Evolutionary conservation across 768 basidiomycete species (phyloP).

Genomic region (Hirschioporus abietinus): DNA sequence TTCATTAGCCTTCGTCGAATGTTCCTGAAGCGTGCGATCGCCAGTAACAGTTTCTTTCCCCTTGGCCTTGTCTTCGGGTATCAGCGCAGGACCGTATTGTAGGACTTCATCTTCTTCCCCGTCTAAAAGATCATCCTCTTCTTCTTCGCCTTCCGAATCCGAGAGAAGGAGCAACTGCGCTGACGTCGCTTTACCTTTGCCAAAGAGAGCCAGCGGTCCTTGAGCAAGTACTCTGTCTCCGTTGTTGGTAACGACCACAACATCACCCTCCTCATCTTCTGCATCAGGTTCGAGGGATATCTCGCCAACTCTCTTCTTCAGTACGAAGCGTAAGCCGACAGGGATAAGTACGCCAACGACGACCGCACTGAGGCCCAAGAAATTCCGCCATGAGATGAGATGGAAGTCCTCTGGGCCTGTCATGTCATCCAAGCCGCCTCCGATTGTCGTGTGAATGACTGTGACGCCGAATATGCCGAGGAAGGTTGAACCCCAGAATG

Average conservation of each 20-base stretch:
- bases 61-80: slow-evolving; percentile 37
- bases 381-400: slow-evolving; percentile 88
- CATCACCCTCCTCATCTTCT: slow-evolving; percentile 31
- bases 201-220: slow-evolving; percentile 7
- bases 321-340: slow-evolving; percentile 82
- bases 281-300: slow-evolving; percentile 32
- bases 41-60: neutral
- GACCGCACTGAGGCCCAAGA: slow-evolving; percentile 77
- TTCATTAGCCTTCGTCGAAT: neutral
- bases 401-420: slow-evolving; percentile 91
- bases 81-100: slow-evolving; percentile 45
- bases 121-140: slow-evolving; percentile 20
- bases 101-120: slow-evolving; percentile 39
- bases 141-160: slow-evolving; percentile 26
- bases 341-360: slow-evolving; percentile 92
- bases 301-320: slow-evolving; percentile 44
- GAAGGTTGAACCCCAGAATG: slow-evolving; percentile 89
- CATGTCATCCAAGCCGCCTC: slow-evolving; percentile 91
- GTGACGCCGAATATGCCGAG: slow-evolving; percentile 87
- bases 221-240: neutral
- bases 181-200: slow-evolving; percentile 1
- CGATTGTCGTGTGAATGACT: slow-evolving; percentile 94
- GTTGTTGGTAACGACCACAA: slow-evolving; percentile 15
- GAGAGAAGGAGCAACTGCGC: slow-evolving; percentile 14
- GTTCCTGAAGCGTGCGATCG: neutral